Conservation (phyloP, 257 asterid genomes). For the Linaria vulgaris region DNA sequence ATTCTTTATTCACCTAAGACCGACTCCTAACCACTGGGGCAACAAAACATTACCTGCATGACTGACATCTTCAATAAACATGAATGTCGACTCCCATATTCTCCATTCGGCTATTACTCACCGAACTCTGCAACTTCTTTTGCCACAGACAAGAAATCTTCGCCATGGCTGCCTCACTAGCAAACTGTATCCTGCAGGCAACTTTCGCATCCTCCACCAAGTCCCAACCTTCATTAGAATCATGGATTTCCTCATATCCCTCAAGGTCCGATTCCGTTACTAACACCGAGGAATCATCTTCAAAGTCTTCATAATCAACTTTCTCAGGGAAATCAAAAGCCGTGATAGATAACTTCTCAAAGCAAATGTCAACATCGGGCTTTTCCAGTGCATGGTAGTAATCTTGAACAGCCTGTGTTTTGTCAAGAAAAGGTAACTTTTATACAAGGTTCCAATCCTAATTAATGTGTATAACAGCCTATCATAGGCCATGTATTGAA, state of each 20-base stretch:
- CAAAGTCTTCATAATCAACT: slow-evolving; percentile 44
- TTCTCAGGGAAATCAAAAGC: slow-evolving; percentile 27
- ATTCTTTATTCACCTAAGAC: not conserved
- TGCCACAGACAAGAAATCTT: slow-evolving; percentile 70
- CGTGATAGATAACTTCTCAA: slow-evolving; percentile 17
- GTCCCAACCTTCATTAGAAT: slow-evolving; percentile 26
- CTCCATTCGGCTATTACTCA: slow-evolving; percentile 28
- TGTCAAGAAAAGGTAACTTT: not conserved
- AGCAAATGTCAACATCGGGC: slow-evolving; percentile 20
- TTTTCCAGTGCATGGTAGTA: slow-evolving; percentile 49
- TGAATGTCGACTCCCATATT: slow-evolving; percentile 56
- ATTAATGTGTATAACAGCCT: no score
- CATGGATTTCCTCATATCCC: slow-evolving; percentile 62
- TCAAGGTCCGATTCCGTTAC: slow-evolving; percentile 82
- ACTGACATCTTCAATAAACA: slow-evolving; percentile 38
- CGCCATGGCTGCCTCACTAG: slow-evolving; percentile 65
- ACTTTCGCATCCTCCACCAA: slow-evolving; percentile 31
- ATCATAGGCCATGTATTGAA: no score
- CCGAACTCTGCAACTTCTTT: slow-evolving; percentile 41
- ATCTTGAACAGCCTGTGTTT: slow-evolving; percentile 74
- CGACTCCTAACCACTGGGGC: not conserved
- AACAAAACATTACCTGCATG: not conserved
- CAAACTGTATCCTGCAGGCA: slow-evolving; percentile 70
- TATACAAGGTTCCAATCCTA: not conserved
- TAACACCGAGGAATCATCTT: slow-evolving; percentile 66